Evolutionary conservation across 1,284 basidiomycete species (phyloP).

Genomic region (Hymenochaete sp.): DNA sequence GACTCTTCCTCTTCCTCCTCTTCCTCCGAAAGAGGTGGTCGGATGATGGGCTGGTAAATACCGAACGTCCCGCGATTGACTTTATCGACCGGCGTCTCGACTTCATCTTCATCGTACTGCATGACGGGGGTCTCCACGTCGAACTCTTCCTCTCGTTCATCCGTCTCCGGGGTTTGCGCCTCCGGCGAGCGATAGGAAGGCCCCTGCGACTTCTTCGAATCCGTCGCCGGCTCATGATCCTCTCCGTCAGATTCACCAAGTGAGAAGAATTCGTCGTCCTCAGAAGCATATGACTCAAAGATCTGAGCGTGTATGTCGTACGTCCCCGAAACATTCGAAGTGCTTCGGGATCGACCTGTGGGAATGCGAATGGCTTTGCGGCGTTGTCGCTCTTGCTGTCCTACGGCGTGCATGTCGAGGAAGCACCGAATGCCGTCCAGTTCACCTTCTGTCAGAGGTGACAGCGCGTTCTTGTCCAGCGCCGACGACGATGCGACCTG

Average conservation of each 20-base stretch:
- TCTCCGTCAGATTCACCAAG: slow-evolving; percentile 9
- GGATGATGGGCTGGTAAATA: slow-evolving; percentile 13
- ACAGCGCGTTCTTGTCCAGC: too few species aligned
- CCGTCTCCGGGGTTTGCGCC: neutral
- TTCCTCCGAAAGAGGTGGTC: neutral
- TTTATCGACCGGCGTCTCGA: slow-evolving; percentile 6
- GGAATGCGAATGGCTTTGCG: slow-evolving; percentile 5
- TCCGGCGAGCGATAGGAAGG: neutral
- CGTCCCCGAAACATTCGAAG: slow-evolving; percentile 4
- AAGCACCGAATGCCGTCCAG: slow-evolving; percentile 13
- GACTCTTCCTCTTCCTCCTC: too few species aligned
- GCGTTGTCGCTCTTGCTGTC: slow-evolving; percentile 12
- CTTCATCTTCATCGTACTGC: slow-evolving; percentile 6
- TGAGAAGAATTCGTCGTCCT: slow-evolving; percentile 10
- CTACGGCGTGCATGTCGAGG: slow-evolving; percentile 10
- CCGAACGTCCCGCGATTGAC: slow-evolving; percentile 17
- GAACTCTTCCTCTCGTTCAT: slow-evolving; percentile 1
- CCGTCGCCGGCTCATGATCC: slow-evolving; percentile 10
- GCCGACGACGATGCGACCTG: too few species aligned
- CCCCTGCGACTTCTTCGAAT: slow-evolving; percentile 1
- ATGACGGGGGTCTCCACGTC: slow-evolving; percentile 6
- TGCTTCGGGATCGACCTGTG: neutral
- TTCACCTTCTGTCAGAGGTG: slow-evolving; percentile 15
- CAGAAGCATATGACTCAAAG: slow-evolving; percentile 12
- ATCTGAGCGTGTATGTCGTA: slow-evolving; percentile 17